Base-by-base conservation (phyloP, 2,329 filamentous ascomycete species). In the Fusarium staphyleae region DNA sequence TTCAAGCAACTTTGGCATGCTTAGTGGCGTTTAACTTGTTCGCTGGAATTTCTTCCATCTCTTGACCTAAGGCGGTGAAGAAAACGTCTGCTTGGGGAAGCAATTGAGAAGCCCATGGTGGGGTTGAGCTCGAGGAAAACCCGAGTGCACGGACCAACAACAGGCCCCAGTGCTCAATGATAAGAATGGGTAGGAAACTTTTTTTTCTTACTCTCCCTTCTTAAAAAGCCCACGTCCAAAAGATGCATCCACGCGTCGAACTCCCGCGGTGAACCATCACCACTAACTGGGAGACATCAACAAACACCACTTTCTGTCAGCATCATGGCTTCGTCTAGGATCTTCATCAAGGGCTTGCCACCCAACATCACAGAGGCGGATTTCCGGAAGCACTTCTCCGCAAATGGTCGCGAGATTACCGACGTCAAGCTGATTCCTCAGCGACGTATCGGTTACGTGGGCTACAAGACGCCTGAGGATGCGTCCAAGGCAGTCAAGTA, bases 371-470 rank as follows among this genome's bases (percentile, higher is more conserved):
- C 87, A 11, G 91, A 96, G 75, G 86, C 88, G 46, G 90, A 96
- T 63, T 89, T 98, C 71, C 87, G 86, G 71, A 92, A 90, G 71
- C 93, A 98, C 77, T 99, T 99, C 75, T 85, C 89, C 55, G 82
- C 78, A 33, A 77, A 85, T 66, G 88, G 87, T 57, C 85, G 85
- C 58, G 80, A 89, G 60, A 85, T 97, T 70, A 98, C 93, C 46
- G 95, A 99, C 77, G 85, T 92, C 67, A 96, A 96, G 81, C 84
- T 97, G 71, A 90, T 98, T 70, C 85, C 91, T 5, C 87, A 92
- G 69, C 86, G 95, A 68, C 86, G 93, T 65, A 97, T 99, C 74
- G 95, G 93, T 66, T 99, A 96, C 81, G 86, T 99, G 55, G 95
- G 95, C 59, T 98, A 93, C 81, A 93, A 90, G 76, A 90, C 85